phyloP scores from a whole-genome alignment of 306 rosid species.

The Prosopis cineraria region DNA sequence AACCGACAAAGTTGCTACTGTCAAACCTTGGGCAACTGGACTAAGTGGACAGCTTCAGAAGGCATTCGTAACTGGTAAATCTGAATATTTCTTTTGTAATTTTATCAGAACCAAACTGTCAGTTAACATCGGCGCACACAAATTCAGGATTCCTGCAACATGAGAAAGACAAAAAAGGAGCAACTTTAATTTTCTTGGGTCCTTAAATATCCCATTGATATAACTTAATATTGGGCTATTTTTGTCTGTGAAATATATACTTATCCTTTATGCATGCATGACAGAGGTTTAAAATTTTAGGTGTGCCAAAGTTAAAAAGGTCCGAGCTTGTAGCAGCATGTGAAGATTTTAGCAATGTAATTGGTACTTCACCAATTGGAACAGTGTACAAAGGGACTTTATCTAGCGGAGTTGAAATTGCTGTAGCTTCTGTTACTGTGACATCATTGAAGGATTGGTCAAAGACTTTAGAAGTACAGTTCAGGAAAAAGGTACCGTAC shows the following conservation, averaged over 20 bases:
- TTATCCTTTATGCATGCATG: constrained; percentile 25
- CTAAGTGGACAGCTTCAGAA: constrained; percentile 98
- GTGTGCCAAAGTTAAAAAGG: constrained; percentile 90
- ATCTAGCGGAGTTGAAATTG: constrained; percentile 94
- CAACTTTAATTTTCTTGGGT: not conserved
- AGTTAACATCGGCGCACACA: constrained; percentile 1
- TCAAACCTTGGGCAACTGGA: constrained; percentile 95
- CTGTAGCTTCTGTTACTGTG: constrained; percentile 66
- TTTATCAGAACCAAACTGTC: not conserved
- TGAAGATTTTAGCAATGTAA: constrained; percentile 95
- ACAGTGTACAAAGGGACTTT: constrained; percentile 92
- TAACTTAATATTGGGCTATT: constrained; percentile 20
- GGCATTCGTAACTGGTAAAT: constrained; percentile 85
- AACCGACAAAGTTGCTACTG: constrained; percentile 70
- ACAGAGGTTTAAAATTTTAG: constrained; percentile 48
- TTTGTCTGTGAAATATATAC: not conserved
- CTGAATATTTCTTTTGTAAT: constrained; percentile 17
- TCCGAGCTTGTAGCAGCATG: constrained; percentile 91
- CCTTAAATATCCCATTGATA: constrained; percentile 29
- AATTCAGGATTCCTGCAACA: constrained; percentile 10
- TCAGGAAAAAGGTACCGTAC: constrained; percentile 77
- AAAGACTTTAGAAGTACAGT: constrained; percentile 63
- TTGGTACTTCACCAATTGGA: constrained; percentile 76
- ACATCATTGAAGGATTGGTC: constrained; percentile 71
- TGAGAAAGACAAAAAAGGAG: constrained; percentile 4